Evolutionary conservation across 257 asterid species (phyloP).

Genomic region (Thymus mandschuricus): DNA sequence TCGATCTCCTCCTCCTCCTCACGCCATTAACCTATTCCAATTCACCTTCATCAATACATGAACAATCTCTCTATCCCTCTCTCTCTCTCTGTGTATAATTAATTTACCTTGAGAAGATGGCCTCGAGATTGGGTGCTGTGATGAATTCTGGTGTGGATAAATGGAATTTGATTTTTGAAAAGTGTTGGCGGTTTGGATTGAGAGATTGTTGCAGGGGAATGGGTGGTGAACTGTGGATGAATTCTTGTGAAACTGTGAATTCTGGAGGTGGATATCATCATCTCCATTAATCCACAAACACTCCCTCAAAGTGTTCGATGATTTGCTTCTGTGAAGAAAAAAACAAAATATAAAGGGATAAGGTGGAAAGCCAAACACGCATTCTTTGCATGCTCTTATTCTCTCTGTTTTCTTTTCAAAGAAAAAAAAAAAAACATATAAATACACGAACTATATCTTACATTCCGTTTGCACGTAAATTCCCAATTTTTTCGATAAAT

Average conservation of each 20-base stretch:
- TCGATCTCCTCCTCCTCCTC: constrained; percentile 83
- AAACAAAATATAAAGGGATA: constrained; percentile 31
- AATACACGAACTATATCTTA: too few species aligned
- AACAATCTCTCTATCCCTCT: neutral
- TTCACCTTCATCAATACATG: neutral
- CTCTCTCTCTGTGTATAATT: too few species aligned
- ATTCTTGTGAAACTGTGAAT: constrained; percentile 20
- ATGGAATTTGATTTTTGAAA: constrained; percentile 22
- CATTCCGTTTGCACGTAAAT: too few species aligned
- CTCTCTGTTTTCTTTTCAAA: too few species aligned
- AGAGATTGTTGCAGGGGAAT: constrained; percentile 5
- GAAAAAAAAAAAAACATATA: too few species aligned
- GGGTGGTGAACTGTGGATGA: constrained; percentile 24
- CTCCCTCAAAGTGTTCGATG: constrained; percentile 2
- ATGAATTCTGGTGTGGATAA: constrained; percentile 19
- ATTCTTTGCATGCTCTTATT: too few species aligned
- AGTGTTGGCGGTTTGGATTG: constrained; percentile 29
- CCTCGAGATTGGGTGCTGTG: constrained; percentile 25
- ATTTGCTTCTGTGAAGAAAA: neutral
- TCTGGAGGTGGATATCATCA: constrained; percentile 27
- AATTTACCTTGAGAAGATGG: constrained; percentile 44
- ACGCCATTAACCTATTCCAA: constrained; percentile 40
- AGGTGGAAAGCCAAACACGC: constrained; percentile 9
- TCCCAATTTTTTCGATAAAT: too few species aligned
- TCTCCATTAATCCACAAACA: constrained; percentile 28